Evolutionary conservation across 2,329 filamentous ascomycete species (phyloP), one percentile per base, ranked within the genome.

Genomic region (Penicillium sp.): DNA sequence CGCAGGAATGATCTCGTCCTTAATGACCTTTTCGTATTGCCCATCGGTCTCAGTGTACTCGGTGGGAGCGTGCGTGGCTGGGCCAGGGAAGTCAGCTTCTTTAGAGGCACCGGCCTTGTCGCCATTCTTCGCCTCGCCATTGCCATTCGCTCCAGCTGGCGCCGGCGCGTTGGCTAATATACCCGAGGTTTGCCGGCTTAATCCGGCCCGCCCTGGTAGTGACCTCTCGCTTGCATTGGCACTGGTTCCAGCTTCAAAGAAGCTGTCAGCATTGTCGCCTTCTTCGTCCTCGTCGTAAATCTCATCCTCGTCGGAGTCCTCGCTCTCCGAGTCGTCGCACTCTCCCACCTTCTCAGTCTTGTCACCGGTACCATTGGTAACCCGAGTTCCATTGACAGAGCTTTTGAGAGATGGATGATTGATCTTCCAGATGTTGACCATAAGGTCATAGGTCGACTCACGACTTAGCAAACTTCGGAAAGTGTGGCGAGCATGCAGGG

Each of bases 371-470:
- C 92, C 89, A 64, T 92, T 89, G 66, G 93, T 91, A 3, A 97
- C 83, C 13, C 88, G 86, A 12, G 96, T 92, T 2, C 95, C 94
- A 65, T 97, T 97, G 3, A 97, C 82, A 4, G 92, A 96, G 74
- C 93, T 97, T 76, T 92, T 92, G 33, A 99, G 80, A 59, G 92
- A 92, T 1, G 95, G 94, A 75, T 99, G 95, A 17, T 92, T 95
- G 33, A 97, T 90, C 76, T 97, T 97, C 95, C 95, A 99, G 61
- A 99, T 98, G 62, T 96, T 96, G 68, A 99, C 91, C 74, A 99
- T 93, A 50, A 99, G 82, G 74, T 99, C 96, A 73, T 98, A 99
- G 0, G 96, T 98, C 2, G 93, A 92, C 78, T 99, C 95, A 75
- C 95, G 86, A 72, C 92, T 95, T 5, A 97, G 89, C 68, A 99